Evolutionary conservation across 2,329 filamentous ascomycete genomes (phyloP).

Genomic region (Sporothrix mexicana): DNA sequence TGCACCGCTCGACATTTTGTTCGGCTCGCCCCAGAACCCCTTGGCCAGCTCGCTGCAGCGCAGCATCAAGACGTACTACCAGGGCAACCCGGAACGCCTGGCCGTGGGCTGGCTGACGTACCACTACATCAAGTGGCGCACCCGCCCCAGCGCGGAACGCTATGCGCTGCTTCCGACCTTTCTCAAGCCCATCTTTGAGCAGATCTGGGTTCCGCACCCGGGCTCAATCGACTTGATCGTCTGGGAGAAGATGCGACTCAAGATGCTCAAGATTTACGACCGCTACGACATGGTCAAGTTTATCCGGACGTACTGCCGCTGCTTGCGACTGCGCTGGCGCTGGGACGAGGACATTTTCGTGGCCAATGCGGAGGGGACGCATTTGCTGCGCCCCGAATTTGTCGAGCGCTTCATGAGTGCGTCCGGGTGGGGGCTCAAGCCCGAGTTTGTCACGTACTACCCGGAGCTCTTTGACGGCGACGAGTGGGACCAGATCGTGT

Average conservation of each 20-base stretch:
- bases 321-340: slow-evolving; percentile 24
- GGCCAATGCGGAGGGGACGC: not conserved
- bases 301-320: slow-evolving; percentile 26
- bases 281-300: slow-evolving; percentile 25
- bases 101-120: slow-evolving; percentile 22
- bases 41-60: slow-evolving; percentile 29
- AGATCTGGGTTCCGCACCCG: slow-evolving; percentile 16
- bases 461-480: slow-evolving; percentile 28
- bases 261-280: slow-evolving; percentile 5
- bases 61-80: slow-evolving; percentile 16
- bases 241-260: slow-evolving; percentile 22
- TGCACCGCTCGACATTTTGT: slow-evolving; percentile 27
- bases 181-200: slow-evolving; percentile 22
- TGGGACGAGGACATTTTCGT: slow-evolving; percentile 12
- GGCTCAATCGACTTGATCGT: slow-evolving; percentile 27
- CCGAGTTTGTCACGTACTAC: slow-evolving; percentile 24
- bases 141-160: slow-evolving; percentile 12
- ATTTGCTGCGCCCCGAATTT: slow-evolving; percentile 25
- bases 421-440: slow-evolving; percentile 26
- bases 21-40: slow-evolving; percentile 14
- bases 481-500: slow-evolving; percentile 23
- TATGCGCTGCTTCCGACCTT: slow-evolving; percentile 18
- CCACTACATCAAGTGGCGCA: slow-evolving; percentile 32
- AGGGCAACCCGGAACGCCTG: slow-evolving; percentile 11
- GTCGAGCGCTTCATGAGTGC: slow-evolving; percentile 11